Conservation (phyloP, 345 rosid genomes). For the Mangifera indica region DNA sequence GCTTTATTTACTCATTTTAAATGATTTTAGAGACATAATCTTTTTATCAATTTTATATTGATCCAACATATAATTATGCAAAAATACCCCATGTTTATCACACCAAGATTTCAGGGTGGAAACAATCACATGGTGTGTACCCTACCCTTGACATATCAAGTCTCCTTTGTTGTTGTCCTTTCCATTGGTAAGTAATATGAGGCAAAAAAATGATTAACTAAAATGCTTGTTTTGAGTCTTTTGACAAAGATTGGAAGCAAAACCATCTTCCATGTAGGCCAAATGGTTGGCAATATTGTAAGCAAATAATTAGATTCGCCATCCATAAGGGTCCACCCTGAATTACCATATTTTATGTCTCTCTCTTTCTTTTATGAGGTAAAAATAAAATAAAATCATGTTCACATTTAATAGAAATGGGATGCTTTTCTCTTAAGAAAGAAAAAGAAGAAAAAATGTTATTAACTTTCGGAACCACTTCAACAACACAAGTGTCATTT, state of each 20-base stretch:
- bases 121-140: background rate
- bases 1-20: background rate
- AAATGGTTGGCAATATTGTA: background rate
- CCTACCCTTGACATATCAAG: background rate
- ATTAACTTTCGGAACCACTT: background rate
- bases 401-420: too few species aligned
- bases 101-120: too few species aligned
- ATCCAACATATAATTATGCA: too few species aligned
- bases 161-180: background rate
- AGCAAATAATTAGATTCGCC: background rate
- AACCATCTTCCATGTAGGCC: background rate
- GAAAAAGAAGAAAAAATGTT: background rate
- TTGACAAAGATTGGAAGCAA: background rate
- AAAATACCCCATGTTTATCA: too few species aligned
- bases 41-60: too few species aligned
- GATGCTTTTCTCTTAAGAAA: too few species aligned
- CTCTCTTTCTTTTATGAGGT: too few species aligned
- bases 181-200: too few species aligned
- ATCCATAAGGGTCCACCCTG: conserved; percentile 2
- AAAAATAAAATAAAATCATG: too few species aligned
- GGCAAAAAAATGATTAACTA: background rate
- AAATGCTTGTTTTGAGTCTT: background rate
- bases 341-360: too few species aligned
- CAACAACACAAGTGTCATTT: background rate
- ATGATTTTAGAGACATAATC: too few species aligned